A percentile compares a stretch with the other conserved stretches of the same genome.
Conservation (phyloP, 2,329 filamentous ascomycete genomes). For the Lachnellula hyalina region DNA sequence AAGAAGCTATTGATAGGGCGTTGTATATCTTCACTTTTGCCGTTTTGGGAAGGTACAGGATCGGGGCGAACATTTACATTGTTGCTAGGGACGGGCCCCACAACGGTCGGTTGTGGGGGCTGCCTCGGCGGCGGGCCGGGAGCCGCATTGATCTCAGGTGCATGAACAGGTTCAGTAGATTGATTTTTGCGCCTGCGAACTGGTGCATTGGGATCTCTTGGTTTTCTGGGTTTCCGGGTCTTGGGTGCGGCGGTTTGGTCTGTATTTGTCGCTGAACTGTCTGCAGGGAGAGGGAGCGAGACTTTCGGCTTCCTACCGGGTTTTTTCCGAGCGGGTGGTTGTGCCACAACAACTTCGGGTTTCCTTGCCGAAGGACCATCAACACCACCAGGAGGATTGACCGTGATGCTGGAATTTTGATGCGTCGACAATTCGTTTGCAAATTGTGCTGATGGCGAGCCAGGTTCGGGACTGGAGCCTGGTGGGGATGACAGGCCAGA, state of each 20-base stretch:
- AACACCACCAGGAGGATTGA: constrained; percentile 17
- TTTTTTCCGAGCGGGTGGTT: constrained; percentile 45
- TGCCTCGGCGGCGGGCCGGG: background rate
- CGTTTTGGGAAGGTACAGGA: constrained; percentile 26
- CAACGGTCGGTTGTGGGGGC: constrained; percentile 12
- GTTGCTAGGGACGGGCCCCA: constrained; percentile 1
- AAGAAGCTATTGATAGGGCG: constrained; percentile 30
- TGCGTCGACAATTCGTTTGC: constrained; percentile 12
- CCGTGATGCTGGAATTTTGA: constrained; percentile 21
- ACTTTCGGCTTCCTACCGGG: constrained; percentile 60
- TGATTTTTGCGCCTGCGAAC: constrained; percentile 51
- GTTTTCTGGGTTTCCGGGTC: constrained; percentile 50
- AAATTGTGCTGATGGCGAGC: constrained; percentile 38
- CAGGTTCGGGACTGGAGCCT: constrained; percentile 44
- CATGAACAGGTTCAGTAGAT: constrained; percentile 29
- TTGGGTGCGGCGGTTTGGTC: constrained; percentile 29
- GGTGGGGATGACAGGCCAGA: constrained; percentile 49
- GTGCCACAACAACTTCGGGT: constrained; percentile 4
- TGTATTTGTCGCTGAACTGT: constrained; percentile 37
- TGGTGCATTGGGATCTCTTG: constrained; percentile 54
- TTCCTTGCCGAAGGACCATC: constrained; percentile 14
- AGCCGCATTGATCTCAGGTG: constrained; percentile 9
- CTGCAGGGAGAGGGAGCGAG: constrained; percentile 34
- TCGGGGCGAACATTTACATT: background rate
- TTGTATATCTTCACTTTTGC: constrained; percentile 36